Base-by-base conservation (phyloP, 345 rosid genomes). In the Combretum micranthum region DNA sequence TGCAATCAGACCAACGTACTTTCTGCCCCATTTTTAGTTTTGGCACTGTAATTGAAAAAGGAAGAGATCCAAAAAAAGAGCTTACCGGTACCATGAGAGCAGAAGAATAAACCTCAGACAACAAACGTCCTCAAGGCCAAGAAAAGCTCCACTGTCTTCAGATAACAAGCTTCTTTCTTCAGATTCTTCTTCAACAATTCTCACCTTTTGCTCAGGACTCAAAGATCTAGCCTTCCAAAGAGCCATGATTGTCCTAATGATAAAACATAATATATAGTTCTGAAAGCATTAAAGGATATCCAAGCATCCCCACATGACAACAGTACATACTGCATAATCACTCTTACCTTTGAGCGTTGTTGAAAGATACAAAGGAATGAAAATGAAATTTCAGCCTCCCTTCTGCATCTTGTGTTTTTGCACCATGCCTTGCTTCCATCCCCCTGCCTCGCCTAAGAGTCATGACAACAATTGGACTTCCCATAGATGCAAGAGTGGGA, bases 201-300 rank as follows among this genome's bases (percentile, higher is more conserved):
- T 85, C 74, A 86, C 93, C 75, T 88, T 93, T 87, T 88, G 97
- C 75, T 88, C 97, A 4, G 88, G 94, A 68, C 76, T 86, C 90
- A 88, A 77, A 26, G 96, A 80, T 70, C 90, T 81, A 53, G 95
- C 95, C 74, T 84, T 88, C 94, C 99, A 88, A 39, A 93, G 75
- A 63, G 97, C 99, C 94, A 86, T 88, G 72, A 93, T 88, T 60
- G 99, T 88, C 83, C 99, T 93, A 58, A 50, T 59, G 63, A 64
- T 53, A 47, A 16, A 10, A 44, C 14, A 19, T 15, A 22, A 26
- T 20, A 21, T 44, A 45, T 25, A 44, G 52, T 7, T 7, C 16
- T 16, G 6, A 3, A 37, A 4, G 25, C 49, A 51, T 32, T 32
- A 32, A 1, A 32, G 39, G 39, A 32, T 7, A 32, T 32, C 9